phyloP scores from a whole-genome alignment of 495 filamentous ascomycete species.

The Hyaloscypha hepaticicola region DNA sequence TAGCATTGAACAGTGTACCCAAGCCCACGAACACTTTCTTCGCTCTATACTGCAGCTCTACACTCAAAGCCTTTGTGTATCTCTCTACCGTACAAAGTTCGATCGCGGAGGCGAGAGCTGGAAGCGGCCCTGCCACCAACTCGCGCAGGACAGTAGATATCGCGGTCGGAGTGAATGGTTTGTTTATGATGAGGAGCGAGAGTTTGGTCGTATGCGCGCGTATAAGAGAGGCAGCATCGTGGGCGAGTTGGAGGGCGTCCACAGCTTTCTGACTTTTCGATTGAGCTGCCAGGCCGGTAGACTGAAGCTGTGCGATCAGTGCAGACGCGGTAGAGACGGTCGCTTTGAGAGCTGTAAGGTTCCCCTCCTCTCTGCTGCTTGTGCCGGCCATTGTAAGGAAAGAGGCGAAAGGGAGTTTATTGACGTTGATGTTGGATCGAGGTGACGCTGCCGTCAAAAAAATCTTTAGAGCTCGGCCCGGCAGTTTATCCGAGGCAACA shows the following conservation, averaged over 20 bases:
- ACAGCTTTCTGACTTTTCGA: conserved; percentile 19
- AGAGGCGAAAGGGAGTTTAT: not conserved
- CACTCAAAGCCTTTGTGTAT: conserved; percentile 58
- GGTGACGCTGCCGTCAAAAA: not conserved
- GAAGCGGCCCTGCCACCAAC: conserved; percentile 63
- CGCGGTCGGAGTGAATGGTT: conserved; percentile 79
- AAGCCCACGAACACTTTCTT: conserved; percentile 49
- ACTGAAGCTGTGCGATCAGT: conserved; percentile 31
- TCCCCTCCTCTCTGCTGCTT: not conserved
- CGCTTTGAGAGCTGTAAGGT: conserved; percentile 40
- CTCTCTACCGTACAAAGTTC: conserved; percentile 57
- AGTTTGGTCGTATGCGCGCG: conserved; percentile 83
- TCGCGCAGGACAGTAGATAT: conserved; percentile 64
- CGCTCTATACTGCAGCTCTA: conserved; percentile 51
- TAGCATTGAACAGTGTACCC: conserved; percentile 39
- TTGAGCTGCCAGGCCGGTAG: conserved; percentile 31
- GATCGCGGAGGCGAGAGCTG: conserved; percentile 66
- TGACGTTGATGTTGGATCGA: not conserved
- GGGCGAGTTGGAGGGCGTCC: conserved; percentile 61
- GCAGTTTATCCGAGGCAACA: not conserved
- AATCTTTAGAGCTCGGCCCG: conserved; percentile 4
- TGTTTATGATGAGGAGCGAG: conserved; percentile 77
- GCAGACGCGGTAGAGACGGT: conserved; percentile 33
- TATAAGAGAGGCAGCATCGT: conserved; percentile 63
- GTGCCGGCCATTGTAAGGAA: not conserved